Evolutionary conservation across 192 early-diverging fungal genomes (phyloP).

Genomic region (Coemansia sp.): DNA sequence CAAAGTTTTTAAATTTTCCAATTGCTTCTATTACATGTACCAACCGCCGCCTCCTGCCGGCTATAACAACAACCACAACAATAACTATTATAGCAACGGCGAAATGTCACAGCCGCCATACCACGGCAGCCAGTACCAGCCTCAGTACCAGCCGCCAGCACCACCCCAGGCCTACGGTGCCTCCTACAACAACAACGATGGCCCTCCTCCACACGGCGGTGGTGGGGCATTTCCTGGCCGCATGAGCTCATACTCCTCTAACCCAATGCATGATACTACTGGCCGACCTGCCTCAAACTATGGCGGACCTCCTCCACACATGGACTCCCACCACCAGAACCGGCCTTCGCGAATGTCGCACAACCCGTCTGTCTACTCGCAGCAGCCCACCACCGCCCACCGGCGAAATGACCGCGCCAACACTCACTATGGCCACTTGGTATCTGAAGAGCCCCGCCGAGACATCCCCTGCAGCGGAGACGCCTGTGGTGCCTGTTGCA

Average conservation of each 20-base stretch:
- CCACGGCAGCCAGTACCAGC: slow-evolving; percentile 12
- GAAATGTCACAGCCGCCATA: slow-evolving; percentile 8
- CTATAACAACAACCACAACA: neutral
- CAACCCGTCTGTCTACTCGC: slow-evolving; percentile 8
- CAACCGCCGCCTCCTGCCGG: neutral
- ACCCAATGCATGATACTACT: slow-evolving; percentile 5
- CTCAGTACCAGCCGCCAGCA: slow-evolving; percentile 7
- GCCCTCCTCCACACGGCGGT: neutral
- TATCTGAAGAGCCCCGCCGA: slow-evolving; percentile 27
- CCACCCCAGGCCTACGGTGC: slow-evolving; percentile 10
- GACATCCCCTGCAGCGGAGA: slow-evolving; percentile 38
- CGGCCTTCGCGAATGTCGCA: slow-evolving; percentile 13
- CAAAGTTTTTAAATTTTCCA: neutral
- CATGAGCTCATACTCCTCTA: slow-evolving; percentile 13
- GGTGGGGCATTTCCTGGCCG: neutral
- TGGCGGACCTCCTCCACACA: slow-evolving; percentile 15
- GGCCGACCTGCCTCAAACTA: slow-evolving; percentile 10
- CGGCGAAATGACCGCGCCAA: slow-evolving; percentile 11
- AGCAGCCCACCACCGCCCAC: slow-evolving; percentile 8
- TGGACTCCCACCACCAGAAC: slow-evolving; percentile 10
- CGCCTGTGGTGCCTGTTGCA: slow-evolving; percentile 51
- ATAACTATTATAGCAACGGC: neutral
- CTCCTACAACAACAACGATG: neutral
- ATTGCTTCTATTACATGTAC: neutral
- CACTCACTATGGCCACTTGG: slow-evolving; percentile 49